These are phyloP conservation scores for Xanthoceras sorbifolium DNA, from an alignment of 345 rosid genomes.

Conservation along the genomic window DNA sequence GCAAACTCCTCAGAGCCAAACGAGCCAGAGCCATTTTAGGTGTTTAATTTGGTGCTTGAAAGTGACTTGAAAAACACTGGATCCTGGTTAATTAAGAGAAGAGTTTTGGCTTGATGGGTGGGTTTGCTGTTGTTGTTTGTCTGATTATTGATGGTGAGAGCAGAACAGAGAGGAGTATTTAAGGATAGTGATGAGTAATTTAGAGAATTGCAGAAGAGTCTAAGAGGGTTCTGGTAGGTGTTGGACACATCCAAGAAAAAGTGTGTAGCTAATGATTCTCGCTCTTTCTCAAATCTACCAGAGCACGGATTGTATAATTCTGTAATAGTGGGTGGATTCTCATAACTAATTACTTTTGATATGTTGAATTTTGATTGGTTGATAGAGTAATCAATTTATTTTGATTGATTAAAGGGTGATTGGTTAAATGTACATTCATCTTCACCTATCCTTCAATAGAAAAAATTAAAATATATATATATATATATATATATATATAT, in stretches of 20 bases:
- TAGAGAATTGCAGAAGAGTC: slow-evolving; percentile 48
- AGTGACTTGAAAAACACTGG: not conserved
- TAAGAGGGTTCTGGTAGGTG: slow-evolving; percentile 40
- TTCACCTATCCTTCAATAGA: too few species aligned
- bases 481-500: too few species aligned
- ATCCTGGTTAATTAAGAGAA: not conserved
- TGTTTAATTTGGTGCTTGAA: not conserved
- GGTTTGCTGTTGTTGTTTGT: not conserved
- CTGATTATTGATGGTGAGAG: not conserved
- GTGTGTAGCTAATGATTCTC: slow-evolving; percentile 21
- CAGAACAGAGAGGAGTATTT: not conserved
- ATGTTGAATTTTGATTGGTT: too few species aligned
- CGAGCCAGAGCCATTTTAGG: slow-evolving; percentile 63
- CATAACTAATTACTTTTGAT: too few species aligned
- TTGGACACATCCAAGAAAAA: not conserved
- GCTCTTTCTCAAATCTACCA: slow-evolving; percentile 27
- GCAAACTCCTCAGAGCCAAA: slow-evolving; percentile 55
- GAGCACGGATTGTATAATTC: too few species aligned
- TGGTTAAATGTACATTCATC: too few species aligned
- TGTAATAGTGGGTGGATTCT: too few species aligned
- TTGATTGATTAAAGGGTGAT: too few species aligned
- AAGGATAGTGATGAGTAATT: slow-evolving; percentile 6
- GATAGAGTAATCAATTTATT: too few species aligned
- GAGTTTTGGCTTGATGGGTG: too few species aligned
- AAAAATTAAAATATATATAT: too few species aligned